Conservation (phyloP, 2,329 filamentous ascomycete species). For the Microsporum canis region DNA sequence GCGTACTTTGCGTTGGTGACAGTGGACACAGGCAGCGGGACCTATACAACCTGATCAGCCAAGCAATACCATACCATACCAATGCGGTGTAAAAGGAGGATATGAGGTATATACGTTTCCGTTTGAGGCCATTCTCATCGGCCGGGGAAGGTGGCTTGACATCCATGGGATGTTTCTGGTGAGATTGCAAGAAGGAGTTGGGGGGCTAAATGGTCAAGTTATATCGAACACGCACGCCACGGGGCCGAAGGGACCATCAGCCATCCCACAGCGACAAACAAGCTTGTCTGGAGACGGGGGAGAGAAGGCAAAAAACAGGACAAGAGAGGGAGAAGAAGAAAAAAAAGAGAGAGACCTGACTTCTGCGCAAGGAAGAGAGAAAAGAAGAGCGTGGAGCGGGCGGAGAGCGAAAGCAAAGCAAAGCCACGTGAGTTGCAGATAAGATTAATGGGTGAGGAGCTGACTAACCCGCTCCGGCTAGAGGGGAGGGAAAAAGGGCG, state of each 20-base stretch:
- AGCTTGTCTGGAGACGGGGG: neutral
- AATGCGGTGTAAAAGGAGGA: neutral
- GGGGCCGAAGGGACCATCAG: neutral
- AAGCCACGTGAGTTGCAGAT: neutral
- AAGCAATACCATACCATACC: neutral
- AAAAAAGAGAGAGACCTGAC: neutral
- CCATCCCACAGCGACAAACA: neutral
- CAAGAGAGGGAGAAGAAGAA: neutral
- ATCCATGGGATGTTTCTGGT: slow-evolving; percentile 9
- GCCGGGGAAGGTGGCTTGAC: slow-evolving; percentile 8
- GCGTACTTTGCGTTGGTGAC: slow-evolving; percentile 42
- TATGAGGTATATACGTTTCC: slow-evolving; percentile 11
- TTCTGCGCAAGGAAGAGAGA: neutral
- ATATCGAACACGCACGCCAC: neutral
- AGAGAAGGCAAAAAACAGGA: neutral
- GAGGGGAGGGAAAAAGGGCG: neutral
- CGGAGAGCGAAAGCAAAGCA: neutral
- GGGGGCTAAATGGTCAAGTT: slow-evolving; percentile 5
- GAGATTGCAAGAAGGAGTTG: no score
- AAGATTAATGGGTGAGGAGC: neutral
- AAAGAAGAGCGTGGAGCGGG: neutral
- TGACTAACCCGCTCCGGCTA: neutral
- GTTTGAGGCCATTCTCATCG: slow-evolving; percentile 13
- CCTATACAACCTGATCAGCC: slow-evolving; percentile 16
- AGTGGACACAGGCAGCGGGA: slow-evolving; percentile 39